These are phyloP conservation scores for Jackrogersella minutella DNA, from an alignment of 495 filamentous ascomycete species.

Conservation along the genomic window DNA sequence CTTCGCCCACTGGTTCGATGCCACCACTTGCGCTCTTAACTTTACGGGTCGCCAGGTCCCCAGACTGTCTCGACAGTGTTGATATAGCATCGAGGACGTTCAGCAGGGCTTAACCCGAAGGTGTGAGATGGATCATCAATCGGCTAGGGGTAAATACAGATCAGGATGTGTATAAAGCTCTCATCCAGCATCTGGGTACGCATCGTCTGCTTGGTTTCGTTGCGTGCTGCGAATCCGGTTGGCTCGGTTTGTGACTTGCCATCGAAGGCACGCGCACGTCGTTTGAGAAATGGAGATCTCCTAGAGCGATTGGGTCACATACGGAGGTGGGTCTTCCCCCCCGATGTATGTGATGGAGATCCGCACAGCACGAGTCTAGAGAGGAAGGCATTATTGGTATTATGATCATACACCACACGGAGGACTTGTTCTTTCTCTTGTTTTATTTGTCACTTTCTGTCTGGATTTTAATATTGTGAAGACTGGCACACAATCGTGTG, in stretches of 20 bases:
- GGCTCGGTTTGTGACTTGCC: not conserved
- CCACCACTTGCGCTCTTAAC: not conserved
- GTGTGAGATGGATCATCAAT: not conserved
- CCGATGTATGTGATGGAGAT: not conserved
- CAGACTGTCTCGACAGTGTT: not conserved
- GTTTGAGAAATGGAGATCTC: not conserved
- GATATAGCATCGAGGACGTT: not conserved
- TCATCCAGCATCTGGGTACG: not conserved
- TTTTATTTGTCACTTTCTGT: slow-evolving; percentile 40
- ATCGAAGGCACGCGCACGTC: not conserved
- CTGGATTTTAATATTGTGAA: slow-evolving; percentile 43
- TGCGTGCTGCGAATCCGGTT: not conserved
- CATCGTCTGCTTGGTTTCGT: not conserved
- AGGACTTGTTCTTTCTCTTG: slow-evolving; percentile 22
- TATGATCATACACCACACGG: slow-evolving; percentile 31
- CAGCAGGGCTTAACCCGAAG: not conserved
- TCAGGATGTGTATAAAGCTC: slow-evolving; percentile 3
- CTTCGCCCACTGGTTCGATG: not conserved
- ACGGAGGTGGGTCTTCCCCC: not conserved
- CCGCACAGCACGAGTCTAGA: slow-evolving; percentile 4
- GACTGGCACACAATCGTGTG: slow-evolving; percentile 21
- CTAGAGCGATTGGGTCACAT: not conserved
- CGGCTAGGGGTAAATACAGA: not conserved
- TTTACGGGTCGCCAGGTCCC: not conserved
- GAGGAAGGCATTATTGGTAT: slow-evolving; percentile 30